A percentile compares a stretch with the other conserved stretches of the same genome.
These are phyloP conservation scores for Mycena filopes DNA, from an alignment of 768 basidiomycete genomes.

Conservation along the genomic window DNA sequence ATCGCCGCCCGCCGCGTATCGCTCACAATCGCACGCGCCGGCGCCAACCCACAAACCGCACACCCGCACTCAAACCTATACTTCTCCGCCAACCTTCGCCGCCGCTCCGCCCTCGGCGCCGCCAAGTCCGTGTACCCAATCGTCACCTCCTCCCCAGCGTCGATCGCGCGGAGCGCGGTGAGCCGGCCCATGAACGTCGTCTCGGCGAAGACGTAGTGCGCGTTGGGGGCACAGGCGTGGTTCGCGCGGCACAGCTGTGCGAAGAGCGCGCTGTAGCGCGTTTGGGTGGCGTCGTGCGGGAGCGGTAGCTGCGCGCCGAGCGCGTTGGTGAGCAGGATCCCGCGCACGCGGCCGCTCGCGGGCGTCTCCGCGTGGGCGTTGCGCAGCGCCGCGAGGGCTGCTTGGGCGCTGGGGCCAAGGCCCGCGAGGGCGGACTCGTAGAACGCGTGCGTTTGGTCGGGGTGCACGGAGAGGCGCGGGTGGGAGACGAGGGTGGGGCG, in stretches of 20 bases:
- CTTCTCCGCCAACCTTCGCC: neutral
- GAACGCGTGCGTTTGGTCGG: slow-evolving; percentile 15
- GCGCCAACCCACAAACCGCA: slow-evolving; percentile 12
- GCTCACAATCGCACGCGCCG: slow-evolving; percentile 2
- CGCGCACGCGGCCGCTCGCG: slow-evolving; percentile 5
- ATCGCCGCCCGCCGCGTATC: slow-evolving; percentile 20
- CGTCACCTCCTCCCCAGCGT: slow-evolving; percentile 30
- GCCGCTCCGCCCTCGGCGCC: slow-evolving; percentile 10
- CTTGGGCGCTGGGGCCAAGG: slow-evolving; percentile 13
- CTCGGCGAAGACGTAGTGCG: slow-evolving; percentile 21
- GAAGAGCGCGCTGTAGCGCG: slow-evolving; percentile 21
- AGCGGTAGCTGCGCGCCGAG: slow-evolving; percentile 14
- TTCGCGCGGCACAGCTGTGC: slow-evolving; percentile 27
- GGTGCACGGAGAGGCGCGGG: neutral
- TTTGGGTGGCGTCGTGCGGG: neutral
- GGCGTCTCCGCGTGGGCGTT: slow-evolving; percentile 14
- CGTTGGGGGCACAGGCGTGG: slow-evolving; percentile 31
- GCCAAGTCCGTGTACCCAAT: slow-evolving; percentile 25
- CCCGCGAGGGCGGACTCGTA: slow-evolving; percentile 18
- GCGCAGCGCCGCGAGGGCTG: slow-evolving; percentile 19
- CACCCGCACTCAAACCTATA: slow-evolving; percentile 26
- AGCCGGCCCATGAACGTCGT: slow-evolving; percentile 21
- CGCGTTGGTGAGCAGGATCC: slow-evolving; percentile 27
- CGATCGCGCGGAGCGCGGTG: slow-evolving; percentile 20
- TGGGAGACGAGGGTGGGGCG: slow-evolving; percentile 24